Evolutionary conservation across 148 eudicot genomes (phyloP).

Genomic region (Heliosperma pusillum): DNA sequence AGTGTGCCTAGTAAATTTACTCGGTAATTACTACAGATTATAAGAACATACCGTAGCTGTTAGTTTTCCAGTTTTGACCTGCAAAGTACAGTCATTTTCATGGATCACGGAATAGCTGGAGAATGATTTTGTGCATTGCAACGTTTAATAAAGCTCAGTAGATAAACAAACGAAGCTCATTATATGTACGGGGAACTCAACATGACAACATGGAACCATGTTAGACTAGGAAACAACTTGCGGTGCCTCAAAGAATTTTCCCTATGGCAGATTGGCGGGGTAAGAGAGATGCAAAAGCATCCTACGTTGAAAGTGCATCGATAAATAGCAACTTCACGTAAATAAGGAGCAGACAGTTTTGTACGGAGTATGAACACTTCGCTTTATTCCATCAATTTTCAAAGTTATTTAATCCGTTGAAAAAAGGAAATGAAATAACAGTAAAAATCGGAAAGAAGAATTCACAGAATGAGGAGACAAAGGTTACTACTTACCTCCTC

Average conservation of each 20-base stretch:
- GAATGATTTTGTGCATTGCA: too few species aligned
- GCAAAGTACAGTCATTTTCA: constrained; percentile 33
- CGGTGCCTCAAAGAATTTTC: neutral
- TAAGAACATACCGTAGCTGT: constrained; percentile 54
- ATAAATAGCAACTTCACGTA: too few species aligned
- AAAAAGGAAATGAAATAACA: neutral
- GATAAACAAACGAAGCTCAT: neutral
- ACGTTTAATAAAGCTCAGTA: neutral
- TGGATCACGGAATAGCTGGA: too few species aligned
- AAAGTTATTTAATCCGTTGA: neutral
- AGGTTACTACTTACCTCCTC: constrained; percentile 71
- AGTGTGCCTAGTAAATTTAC: neutral
- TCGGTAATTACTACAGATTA: too few species aligned
- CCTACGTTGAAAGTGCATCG: neutral
- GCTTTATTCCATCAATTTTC: neutral
- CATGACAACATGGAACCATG: too few species aligned
- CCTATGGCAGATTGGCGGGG: neutral
- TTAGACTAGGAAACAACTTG: too few species aligned
- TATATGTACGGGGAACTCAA: neutral
- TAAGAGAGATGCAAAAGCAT: neutral
- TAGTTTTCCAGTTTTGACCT: constrained; percentile 71
- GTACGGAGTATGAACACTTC: neutral
- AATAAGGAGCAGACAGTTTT: neutral
- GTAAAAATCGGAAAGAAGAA: neutral
- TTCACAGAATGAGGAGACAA: neutral